These are phyloP conservation scores for Platanthera guangdongensis DNA, from an alignment of 106 monocot genomes.

Conservation along the genomic window DNA sequence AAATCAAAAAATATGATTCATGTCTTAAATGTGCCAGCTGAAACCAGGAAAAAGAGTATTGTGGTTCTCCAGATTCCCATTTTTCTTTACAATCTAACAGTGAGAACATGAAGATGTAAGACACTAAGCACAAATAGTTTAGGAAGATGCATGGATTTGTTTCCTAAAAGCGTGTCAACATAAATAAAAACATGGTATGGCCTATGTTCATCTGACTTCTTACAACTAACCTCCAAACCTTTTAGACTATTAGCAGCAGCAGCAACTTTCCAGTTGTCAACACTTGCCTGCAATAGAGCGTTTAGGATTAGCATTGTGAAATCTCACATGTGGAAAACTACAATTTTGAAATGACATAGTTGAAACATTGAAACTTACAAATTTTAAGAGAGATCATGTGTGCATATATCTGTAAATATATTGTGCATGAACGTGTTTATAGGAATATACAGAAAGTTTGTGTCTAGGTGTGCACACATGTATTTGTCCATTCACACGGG, in stretches of 20 bases:
- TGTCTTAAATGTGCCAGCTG: constrained; percentile 3
- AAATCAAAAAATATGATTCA: neutral
- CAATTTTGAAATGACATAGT: neutral
- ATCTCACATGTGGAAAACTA: neutral
- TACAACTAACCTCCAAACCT: constrained; percentile 59
- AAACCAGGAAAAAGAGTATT: constrained; percentile 44
- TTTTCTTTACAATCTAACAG: constrained; percentile 48
- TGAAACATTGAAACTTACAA: neutral
- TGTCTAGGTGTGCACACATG: too few species aligned
- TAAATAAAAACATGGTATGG: neutral
- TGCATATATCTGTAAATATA: too few species aligned
- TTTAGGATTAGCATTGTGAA: neutral
- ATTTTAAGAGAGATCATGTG: neutral
- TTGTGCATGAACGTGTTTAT: too few species aligned
- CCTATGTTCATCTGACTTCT: neutral
- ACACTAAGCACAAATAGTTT: neutral
- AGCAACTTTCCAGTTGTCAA: constrained; percentile 41
- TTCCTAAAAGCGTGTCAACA: neutral
- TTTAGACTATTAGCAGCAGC: constrained; percentile 51
- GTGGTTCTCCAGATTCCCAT: constrained; percentile 53
- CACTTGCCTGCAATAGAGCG: constrained; percentile 20
- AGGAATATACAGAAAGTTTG: too few species aligned
- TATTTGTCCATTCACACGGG: neutral
- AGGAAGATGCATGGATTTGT: neutral
- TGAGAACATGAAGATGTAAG: neutral